Base-by-base conservation (phyloP, 768 basidiomycete species). In the Mycena amicta region DNA sequence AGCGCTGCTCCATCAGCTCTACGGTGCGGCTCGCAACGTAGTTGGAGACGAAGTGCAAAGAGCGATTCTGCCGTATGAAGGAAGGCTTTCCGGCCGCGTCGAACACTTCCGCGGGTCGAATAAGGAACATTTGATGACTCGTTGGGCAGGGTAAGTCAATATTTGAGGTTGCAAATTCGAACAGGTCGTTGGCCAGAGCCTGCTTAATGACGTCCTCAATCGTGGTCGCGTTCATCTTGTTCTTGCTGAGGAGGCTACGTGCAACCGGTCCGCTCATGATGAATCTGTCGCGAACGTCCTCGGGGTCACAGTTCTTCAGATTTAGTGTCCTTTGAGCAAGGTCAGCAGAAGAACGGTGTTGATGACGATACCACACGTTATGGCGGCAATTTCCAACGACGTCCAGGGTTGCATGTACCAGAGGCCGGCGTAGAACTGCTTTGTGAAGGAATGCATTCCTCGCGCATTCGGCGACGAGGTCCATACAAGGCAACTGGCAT, bases 371-470 rank as follows among this genome's bases (percentile, higher is more conserved):
- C 41, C 53, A 26, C n/a, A 59, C 58, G n/a, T 54, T 29, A 43
- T 20, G 5, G 53, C 52, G 1, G 28, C 28, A 45, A 59, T 59
- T 50, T 59, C 58, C 15, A 30, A 5, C 37, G 3, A 16, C 20
- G 46, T 43, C 58, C 57, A 59, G n/a, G 57, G 52, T 23, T 25
- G 52, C 57, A 59, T 59, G 46, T 40, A 53, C 57, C 57, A 59
- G 11, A 20, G 11, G 4, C 1, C 11, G 26, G 47, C 52, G 11
- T n/a, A 1, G 16, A 16, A 33, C 18, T 49, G 43, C 20, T 47
- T 53, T 1, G 0, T 26, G 33, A 58, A 52, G 22, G n/a, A 39
- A 39, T 23, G 30, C 49, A 59, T 50, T 31, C 58, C 43, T 12
- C 1, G 2, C 2, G 3, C 1, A 16, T 25, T 1, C 23, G 58